These are phyloP conservation scores for Purshia tridentata DNA, from an alignment of 306 rosid species.

Conservation along the genomic window DNA sequence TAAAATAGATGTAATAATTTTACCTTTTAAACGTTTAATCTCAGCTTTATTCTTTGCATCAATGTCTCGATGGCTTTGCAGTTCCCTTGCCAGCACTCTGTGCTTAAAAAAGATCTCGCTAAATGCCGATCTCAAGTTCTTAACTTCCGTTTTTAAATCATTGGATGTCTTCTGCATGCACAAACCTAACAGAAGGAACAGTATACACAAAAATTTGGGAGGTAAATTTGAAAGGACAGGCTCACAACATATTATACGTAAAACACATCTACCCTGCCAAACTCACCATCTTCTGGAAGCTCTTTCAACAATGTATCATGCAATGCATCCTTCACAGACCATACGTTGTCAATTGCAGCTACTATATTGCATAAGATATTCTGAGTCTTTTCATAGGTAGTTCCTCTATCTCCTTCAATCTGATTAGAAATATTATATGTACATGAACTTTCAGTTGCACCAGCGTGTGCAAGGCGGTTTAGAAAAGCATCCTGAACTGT, in stretches of 20 bases:
- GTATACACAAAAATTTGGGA: slow-evolving; percentile 30
- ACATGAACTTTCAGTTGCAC: slow-evolving; percentile 90
- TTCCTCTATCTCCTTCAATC: slow-evolving; percentile 47
- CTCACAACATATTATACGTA: not conserved
- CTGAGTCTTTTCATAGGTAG: slow-evolving; percentile 38
- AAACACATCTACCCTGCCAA: slow-evolving; percentile 10
- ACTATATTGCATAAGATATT: slow-evolving; percentile 42
- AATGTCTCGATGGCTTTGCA: slow-evolving; percentile 54
- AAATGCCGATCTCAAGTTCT: slow-evolving; percentile 60
- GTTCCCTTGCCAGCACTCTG: slow-evolving; percentile 54
- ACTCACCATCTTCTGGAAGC: slow-evolving; percentile 62
- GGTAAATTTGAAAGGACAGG: slow-evolving; percentile 8
- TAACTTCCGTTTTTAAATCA: slow-evolving; percentile 48
- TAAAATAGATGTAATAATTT: not conserved
- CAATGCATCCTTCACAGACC: slow-evolving; percentile 64
- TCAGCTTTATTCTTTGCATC: slow-evolving; percentile 68
- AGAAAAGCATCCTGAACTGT: slow-evolving; percentile 65
- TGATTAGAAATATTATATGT: slow-evolving; percentile 29
- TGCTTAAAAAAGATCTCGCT: slow-evolving; percentile 63
- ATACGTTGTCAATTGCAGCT: slow-evolving; percentile 48
- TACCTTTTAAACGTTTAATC: slow-evolving; percentile 63
- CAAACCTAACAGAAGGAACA: slow-evolving; percentile 53
- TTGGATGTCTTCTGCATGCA: slow-evolving; percentile 44
- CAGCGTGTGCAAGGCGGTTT: slow-evolving; percentile 69
- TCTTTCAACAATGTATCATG: slow-evolving; percentile 43